A percentile compares a stretch with the other conserved stretches of the same genome.
Conservation (phyloP, 2,329 filamentous ascomycete genomes). For the Botryosphaeria dothidea region DNA sequence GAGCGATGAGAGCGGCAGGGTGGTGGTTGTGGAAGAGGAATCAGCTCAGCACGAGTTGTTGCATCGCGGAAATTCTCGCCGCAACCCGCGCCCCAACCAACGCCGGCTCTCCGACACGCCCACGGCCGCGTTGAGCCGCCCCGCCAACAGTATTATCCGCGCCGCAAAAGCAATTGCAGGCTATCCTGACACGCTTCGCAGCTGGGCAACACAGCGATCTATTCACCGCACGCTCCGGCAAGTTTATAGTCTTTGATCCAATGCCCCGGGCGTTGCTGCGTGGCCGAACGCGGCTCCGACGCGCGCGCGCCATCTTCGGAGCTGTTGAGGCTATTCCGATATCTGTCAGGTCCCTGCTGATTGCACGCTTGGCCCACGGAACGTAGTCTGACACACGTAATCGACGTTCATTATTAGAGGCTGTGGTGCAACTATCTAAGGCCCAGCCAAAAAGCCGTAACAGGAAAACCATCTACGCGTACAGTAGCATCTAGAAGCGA, state of each 20-base stretch:
- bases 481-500: constrained; percentile 13
- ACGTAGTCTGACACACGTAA: neutral
- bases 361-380: neutral
- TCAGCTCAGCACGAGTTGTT: constrained; percentile 14
- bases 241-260: neutral
- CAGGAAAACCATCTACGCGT: constrained; percentile 8
- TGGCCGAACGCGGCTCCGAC: constrained; percentile 1
- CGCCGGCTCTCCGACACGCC: constrained; percentile 9
- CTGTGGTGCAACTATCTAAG: constrained; percentile 9
- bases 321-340: constrained; percentile 15
- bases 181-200: neutral
- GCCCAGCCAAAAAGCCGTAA: constrained; percentile 15
- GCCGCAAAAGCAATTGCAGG: neutral
- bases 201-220: neutral
- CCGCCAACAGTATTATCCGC: neutral
- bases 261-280: neutral
- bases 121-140: constrained; percentile 13
- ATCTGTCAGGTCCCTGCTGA: neutral
- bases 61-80: constrained; percentile 17
- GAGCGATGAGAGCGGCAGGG: constrained; percentile 6
- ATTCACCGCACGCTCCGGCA: neutral
- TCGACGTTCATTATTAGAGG: constrained; percentile 13
- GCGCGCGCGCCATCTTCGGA: constrained; percentile 1
- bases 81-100: constrained; percentile 7
- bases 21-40: constrained; percentile 15